A percentile compares a stretch with the other conserved stretches of the same genome.
These are phyloP conservation scores for Avena sativa DNA, from an alignment of 176 grass and related monocot genomes.

Conservation along the genomic window DNA sequence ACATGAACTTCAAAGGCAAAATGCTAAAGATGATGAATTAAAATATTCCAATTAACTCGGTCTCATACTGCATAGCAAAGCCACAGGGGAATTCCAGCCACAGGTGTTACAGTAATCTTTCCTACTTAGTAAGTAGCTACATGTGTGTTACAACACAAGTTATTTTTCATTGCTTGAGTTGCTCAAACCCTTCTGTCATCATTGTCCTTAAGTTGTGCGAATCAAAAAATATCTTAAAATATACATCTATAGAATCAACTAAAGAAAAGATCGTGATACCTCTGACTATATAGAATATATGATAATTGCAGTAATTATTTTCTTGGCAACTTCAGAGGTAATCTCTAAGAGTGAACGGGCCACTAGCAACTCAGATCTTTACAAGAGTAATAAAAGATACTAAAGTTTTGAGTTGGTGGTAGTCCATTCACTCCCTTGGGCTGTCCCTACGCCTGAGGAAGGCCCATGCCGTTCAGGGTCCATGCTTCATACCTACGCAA, in stretches of 20 bases:
- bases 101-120: not conserved
- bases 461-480: not conserved
- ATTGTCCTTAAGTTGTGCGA: not conserved
- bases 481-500: not conserved
- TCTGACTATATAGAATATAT: not conserved
- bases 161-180: not conserved
- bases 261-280: not conserved
- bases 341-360: not conserved
- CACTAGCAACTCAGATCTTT: not conserved
- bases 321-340: not conserved
- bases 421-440: not conserved
- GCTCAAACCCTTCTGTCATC: not conserved
- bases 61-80: no score
- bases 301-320: not conserved
- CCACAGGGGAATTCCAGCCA: no score
- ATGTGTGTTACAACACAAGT: not conserved
- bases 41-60: no score
- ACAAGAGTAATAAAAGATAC: not conserved
- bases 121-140: not conserved
- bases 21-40: no score
- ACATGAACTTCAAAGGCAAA: no score
- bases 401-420: not conserved
- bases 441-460: not conserved
- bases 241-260: not conserved
- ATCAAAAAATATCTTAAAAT: not conserved